Percentiles rank a stretch among this genome's conserved stretches.
These are phyloP conservation scores for Yamagishiella unicocca DNA, from an alignment of 139 green algal genomes.

Conservation along the genomic window DNA sequence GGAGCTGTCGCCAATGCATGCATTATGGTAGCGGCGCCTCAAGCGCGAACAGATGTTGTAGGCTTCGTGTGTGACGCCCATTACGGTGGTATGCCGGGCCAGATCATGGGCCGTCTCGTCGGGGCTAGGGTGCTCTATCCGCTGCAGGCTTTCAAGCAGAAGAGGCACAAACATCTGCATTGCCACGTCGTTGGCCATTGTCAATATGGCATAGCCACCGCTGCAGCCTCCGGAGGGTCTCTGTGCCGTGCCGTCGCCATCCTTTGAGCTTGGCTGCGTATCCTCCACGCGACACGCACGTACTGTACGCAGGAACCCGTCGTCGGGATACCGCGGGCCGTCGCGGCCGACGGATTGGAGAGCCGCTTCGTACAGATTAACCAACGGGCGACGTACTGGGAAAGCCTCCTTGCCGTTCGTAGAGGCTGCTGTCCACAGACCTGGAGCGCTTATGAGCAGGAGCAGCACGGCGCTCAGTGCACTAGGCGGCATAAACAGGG, in stretches of 20 bases:
- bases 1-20: not conserved
- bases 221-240: not conserved
- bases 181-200: not conserved
- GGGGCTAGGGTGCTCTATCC: not conserved
- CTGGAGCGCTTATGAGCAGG: not conserved
- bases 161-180: slow-evolving; percentile 20
- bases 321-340: slow-evolving; percentile 18
- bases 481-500: too few species aligned
- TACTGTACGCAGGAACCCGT: not conserved
- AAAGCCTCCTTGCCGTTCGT: not conserved
- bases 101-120: not conserved
- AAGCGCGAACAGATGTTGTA: not conserved
- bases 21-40: not conserved
- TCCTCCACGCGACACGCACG: too few species aligned
- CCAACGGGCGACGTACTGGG: not conserved
- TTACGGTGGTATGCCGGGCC: not conserved
- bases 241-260: too few species aligned
- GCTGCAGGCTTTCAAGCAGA: slow-evolving; percentile 35
- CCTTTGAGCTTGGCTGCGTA: too few species aligned
- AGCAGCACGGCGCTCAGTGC: too few species aligned
- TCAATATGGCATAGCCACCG: slow-evolving; percentile 7
- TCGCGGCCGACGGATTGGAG: slow-evolving; percentile 15
- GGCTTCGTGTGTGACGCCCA: not conserved
- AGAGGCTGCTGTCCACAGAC: not conserved
- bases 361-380: not conserved